Base-by-base conservation (phyloP, 495 filamentous ascomycete genomes). In the Staphylotrichum tortipilum region DNA sequence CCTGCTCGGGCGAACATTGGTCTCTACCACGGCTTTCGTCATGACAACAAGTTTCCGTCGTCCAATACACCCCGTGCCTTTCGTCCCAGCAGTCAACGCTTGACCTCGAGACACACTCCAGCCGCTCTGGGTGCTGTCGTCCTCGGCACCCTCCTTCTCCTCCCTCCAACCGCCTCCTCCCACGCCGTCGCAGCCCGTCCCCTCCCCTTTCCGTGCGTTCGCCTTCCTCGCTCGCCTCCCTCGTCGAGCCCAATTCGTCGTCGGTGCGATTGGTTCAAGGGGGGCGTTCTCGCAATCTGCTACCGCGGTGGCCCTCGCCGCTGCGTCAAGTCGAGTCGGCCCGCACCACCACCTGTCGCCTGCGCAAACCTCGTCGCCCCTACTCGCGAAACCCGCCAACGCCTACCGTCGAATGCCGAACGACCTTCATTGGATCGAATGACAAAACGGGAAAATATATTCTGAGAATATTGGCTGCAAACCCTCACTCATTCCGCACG, bases 41-140 rank as follows among this genome's bases (percentile, higher is more conserved):
- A 65, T 65, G 62, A 59, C 21, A 52, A 34, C 18, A 35, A 49
- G 29, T 50, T 47, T 22, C 22, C 26, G 29, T 51, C 33, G 33
- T 9, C 41, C 36, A 37, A 47, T 24, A 49, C 30, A 49, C 24
- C 34, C 34, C 26, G 53, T 54, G 53, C 51, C 53, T 54, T 53
- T 47, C 37, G 19, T 50, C 53, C 58, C 21, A 51, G 39, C 17
- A 26, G 48, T 38, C 53, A 41, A 42, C 49, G 28, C 40, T 57
- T 55, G 44, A 44, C 57, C 11, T 58, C 58, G 50, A 52, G 17
- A 47, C 29, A 31, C 42, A 22, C 52, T 23, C 15, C 28, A 34
- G 39, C 37, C 39, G 33, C 36, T n/a, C n/a, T n/a, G 43, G 35
- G 17, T 52, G 39, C 29, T 28, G 12, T 52, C 44, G 15, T 56